Base-by-base conservation (phyloP, 768 basidiomycete species). In the Dictyophora rubrovolvata region DNA sequence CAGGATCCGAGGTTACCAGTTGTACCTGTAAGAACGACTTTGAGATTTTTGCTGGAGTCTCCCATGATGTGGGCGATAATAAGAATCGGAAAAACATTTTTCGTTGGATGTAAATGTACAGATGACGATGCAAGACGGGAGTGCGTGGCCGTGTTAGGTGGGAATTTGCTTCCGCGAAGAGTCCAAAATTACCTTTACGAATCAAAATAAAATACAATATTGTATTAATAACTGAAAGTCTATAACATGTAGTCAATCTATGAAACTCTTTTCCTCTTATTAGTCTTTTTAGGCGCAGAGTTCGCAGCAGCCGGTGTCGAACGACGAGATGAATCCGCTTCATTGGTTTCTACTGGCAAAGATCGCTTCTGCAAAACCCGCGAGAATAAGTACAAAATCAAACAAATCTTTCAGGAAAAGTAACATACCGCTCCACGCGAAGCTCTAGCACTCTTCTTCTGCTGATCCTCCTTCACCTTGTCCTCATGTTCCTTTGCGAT, bases 401-500 rank as follows among this genome's bases (percentile, higher is more conserved):
- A 34, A 5, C 48, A 35, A 9, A 8, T 12, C 28, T 5, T 20
- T 18, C 37, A 16, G n/a, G 48, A 52, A 21, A 23, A 23, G 11
- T 4, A 21, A 21, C 57, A 9, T 53, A 59, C 57, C 49, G 57
- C 50, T 11, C 57, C 57, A n/a, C 57, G 48, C 5, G 49, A 21
- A 1, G 79, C 77, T 65, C 83, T 86, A 33, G 77, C 70, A 69
- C 81, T 85, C 65, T 86, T 84, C 68, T 88, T 86, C 36, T 82
- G 81, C 61, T 80, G 78, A 53, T 81, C 79, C 50, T 75, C 73
- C 68, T 79, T 79, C 0, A 85, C 86, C 48, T 59, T 59, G 18
- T 59, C 57, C 33, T 59, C 57, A 37, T 59, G 50, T 71, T 98
- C 95, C 75, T 94, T 95, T 74, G 91, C 86, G 62, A 99, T 89